Percentiles rank a stretch among this genome's conserved stretches.
These are phyloP conservation scores for Rubus idaeus DNA, from an alignment of 306 rosid genomes.

Conservation along the genomic window DNA sequence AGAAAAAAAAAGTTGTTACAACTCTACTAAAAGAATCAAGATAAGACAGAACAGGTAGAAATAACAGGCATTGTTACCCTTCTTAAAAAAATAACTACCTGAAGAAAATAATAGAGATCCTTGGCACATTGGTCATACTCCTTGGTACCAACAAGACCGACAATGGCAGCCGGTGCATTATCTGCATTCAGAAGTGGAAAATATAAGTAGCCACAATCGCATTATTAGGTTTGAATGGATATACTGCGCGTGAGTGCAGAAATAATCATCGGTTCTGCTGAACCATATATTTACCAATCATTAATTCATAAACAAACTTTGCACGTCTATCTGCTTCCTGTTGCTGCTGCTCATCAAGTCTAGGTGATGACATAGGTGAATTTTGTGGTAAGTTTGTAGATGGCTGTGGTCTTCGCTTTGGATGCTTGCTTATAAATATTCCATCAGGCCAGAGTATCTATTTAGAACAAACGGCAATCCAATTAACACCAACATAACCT, in stretches of 20 bases:
- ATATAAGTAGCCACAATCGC: not conserved
- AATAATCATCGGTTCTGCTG: slow-evolving; percentile 16
- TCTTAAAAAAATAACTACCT: slow-evolving; percentile 48
- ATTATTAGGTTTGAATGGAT: not conserved
- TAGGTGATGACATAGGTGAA: slow-evolving; percentile 58
- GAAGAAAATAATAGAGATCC: slow-evolving; percentile 90
- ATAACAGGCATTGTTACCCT: not conserved
- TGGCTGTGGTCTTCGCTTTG: slow-evolving; percentile 59
- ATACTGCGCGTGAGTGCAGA: not conserved
- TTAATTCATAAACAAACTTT: slow-evolving; percentile 80
- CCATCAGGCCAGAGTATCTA: slow-evolving; percentile 99
- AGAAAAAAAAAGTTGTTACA: slow-evolving; percentile 17
- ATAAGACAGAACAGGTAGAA: not conserved
- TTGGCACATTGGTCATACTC: slow-evolving; percentile 93
- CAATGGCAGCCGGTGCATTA: slow-evolving; percentile 80
- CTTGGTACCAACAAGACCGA: slow-evolving; percentile 88
- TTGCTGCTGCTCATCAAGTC: slow-evolving; percentile 51
- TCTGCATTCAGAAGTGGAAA: slow-evolving; percentile 42
- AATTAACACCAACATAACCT: slow-evolving; percentile 33
- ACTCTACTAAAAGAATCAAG: slow-evolving; percentile 5
- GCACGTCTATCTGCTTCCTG: slow-evolving; percentile 80
- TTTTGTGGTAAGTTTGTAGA: slow-evolving; percentile 43
- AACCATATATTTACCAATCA: slow-evolving; percentile 61
- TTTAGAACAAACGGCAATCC: slow-evolving; percentile 24
- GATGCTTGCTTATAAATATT: slow-evolving; percentile 89